Evolutionary conservation across 768 basidiomycete genomes (phyloP).

Genomic region (Solioccasus polychromus): DNA sequence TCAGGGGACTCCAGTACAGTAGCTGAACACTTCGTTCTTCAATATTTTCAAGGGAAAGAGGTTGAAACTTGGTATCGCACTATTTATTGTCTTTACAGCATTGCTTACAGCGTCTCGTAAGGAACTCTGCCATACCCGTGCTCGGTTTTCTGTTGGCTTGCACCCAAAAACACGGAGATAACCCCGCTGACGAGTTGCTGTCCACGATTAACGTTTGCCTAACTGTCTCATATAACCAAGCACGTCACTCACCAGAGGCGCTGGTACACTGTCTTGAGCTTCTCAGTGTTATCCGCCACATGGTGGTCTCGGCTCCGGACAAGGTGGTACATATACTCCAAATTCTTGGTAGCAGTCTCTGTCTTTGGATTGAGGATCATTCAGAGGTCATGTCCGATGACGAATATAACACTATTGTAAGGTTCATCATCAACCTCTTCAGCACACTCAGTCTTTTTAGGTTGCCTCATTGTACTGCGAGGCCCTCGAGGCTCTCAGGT

Average conservation of each 20-base stretch:
- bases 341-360: constrained; percentile 38
- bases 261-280: constrained; percentile 33
- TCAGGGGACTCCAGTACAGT: constrained; percentile 12
- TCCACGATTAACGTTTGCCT: constrained; percentile 31
- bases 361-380: constrained; percentile 54
- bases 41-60: constrained; percentile 12
- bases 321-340: constrained; percentile 36
- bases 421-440: constrained; percentile 14
- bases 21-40: constrained; percentile 12
- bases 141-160: constrained; percentile 17
- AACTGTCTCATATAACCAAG: constrained; percentile 32
- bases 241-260: constrained; percentile 21
- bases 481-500: constrained; percentile 39
- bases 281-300: constrained; percentile 33
- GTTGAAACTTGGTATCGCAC: constrained; percentile 22
- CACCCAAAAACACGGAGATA: constrained; percentile 3
- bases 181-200: constrained; percentile 25
- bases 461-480: constrained; percentile 42
- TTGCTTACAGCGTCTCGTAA: constrained; percentile 13
- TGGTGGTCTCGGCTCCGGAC: constrained; percentile 28
- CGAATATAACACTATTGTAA: constrained; percentile 49
- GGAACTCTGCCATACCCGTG: constrained; percentile 19
- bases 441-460: constrained; percentile 14
- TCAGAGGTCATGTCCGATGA: constrained; percentile 36
- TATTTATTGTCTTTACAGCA: background rate